Conservation (phyloP, 768 basidiomycete species). For the Nidularia pulvinata region DNA sequence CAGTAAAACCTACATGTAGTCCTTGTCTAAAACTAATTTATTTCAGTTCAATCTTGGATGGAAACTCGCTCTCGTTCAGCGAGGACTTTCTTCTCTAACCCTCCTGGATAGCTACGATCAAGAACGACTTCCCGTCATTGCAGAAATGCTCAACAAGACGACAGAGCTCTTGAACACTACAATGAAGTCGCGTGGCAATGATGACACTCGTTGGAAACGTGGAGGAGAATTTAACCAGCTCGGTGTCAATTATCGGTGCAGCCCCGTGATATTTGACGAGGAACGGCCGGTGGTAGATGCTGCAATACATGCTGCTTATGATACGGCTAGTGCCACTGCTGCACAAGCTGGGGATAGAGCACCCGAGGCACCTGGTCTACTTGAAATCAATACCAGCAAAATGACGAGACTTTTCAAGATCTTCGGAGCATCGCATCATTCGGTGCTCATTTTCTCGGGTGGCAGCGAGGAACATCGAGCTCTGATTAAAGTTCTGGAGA, state of each 20-base stretch:
- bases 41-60: conserved; percentile 38
- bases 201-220: conserved; percentile 3
- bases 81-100: conserved; percentile 24
- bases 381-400: not conserved
- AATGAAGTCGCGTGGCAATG: conserved; percentile 8
- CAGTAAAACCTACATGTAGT: not conserved
- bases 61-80: conserved; percentile 42
- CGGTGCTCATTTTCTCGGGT: not conserved
- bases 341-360: not conserved
- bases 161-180: conserved; percentile 21
- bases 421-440: not conserved
- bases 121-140: conserved; percentile 45
- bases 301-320: not conserved
- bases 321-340: not conserved
- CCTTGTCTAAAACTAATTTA: not conserved
- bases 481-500: not conserved
- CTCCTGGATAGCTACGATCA: conserved; percentile 39
- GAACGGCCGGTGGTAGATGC: not conserved
- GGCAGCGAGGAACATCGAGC: not conserved
- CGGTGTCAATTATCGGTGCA: conserved; percentile 44
- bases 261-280: conserved; percentile 35
- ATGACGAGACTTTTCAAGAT: not conserved
- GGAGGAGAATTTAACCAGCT: conserved; percentile 26
- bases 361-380: not conserved
- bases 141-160: conserved; percentile 39